These are phyloP conservation scores for Globisporangium recalcitrans DNA, from an alignment of 352 stramenopile genomes.

Conservation along the genomic window DNA sequence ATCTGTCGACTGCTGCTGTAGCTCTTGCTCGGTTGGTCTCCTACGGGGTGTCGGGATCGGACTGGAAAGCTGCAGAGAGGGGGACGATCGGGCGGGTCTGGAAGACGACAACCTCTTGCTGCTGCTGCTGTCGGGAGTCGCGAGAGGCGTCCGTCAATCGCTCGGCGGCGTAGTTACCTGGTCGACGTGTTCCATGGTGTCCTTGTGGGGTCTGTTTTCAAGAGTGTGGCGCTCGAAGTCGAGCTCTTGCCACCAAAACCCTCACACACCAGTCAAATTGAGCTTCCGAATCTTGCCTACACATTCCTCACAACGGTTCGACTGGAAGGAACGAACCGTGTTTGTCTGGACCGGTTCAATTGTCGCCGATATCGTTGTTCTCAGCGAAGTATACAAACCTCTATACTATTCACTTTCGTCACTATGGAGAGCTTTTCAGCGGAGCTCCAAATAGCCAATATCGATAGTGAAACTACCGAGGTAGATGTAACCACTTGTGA, in stretches of 20 bases:
- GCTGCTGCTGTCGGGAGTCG: not conserved
- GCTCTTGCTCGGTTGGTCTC: too few species aligned
- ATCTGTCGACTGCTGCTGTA: too few species aligned
- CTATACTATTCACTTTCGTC: too few species aligned
- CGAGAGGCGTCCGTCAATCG: not conserved
- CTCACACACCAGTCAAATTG: constrained; percentile 8
- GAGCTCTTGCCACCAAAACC: not conserved
- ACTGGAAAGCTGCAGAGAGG: not conserved
- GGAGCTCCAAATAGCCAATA: too few species aligned
- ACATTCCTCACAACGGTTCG: not conserved
- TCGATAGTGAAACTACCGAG: too few species aligned
- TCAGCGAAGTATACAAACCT: too few species aligned
- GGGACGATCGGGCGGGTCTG: not conserved
- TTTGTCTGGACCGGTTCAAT: not conserved
- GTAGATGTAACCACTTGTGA: too few species aligned
- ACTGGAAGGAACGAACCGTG: not conserved
- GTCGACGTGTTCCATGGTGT: constrained; percentile 23
- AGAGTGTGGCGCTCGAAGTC: not conserved
- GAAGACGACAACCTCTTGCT: not conserved
- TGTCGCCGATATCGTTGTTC: too few species aligned
- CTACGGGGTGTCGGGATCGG: too few species aligned
- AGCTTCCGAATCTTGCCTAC: not conserved
- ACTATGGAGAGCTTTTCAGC: too few species aligned
- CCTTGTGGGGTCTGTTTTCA: constrained; percentile 18
- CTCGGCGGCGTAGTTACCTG: constrained; percentile 14